Evolutionary conservation across 2,329 filamentous ascomycete genomes (phyloP), one percentile per base, ranked within the genome.

Genomic region (Aspergillus bombycis): DNA sequence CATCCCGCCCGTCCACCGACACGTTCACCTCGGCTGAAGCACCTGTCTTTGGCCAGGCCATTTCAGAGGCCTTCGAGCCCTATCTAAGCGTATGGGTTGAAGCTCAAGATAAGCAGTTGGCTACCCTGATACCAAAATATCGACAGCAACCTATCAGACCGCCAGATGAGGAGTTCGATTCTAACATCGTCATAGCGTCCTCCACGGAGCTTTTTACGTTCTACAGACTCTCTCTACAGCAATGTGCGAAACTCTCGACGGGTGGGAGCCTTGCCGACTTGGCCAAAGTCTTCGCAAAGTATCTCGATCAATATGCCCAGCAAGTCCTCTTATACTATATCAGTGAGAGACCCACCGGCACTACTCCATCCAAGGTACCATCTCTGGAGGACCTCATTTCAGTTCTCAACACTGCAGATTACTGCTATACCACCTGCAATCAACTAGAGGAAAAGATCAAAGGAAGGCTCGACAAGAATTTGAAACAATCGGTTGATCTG

Each of bases 71-170:
- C 0, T 99, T 99, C 73, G 95, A 98, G 79, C 95, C 95, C 1
- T 99, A 98, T 77, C 85, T 99, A 68, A 97, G 93, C 75, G 82
- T 99, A 4, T 99, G 95, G 95, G 93, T 99, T 1, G 94, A 98
- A 64, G 94, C 93, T 11, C 95, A 98, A 78, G 94, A 97, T 78
- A 94, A 89, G 71, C 90, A 96, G 71, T 83, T 98, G 62, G 90
- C 93, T 7, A 79, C 84, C 9, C 88, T 98, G 79, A 92, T 99
- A 67, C 93, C 93, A 0, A 93, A 89, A 75, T 98, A 98, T 78
- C 92, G 91, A 68, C 87, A 85, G 64, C 93, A 97, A 70, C 91
- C 93, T 0, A 84, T 96, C 3, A 85, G 93, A 46, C 88, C 92
- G 3, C 82, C 86, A 0, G 95, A 97, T 68, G 95, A 99, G 70